phyloP scores from a whole-genome alignment of 129 eudicot genomes.

The Ambrosia artemisiifolia region DNA sequence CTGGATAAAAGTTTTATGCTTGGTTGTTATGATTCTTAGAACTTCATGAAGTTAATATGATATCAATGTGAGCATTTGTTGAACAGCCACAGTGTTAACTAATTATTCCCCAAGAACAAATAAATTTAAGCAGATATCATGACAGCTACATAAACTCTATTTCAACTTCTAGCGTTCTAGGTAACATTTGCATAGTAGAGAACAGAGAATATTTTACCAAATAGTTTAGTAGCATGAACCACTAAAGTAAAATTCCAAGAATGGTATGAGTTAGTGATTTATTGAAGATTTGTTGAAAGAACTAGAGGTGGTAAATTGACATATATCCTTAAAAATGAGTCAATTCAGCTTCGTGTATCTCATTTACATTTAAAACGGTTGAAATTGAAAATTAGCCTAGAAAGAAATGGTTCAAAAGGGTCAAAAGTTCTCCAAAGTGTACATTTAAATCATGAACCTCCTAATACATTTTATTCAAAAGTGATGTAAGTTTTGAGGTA shows the following conservation, averaged over 20 bases:
- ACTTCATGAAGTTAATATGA: not conserved
- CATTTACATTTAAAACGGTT: not conserved
- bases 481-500: not conserved
- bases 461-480: not conserved
- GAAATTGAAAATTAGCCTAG: not conserved
- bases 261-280: not conserved
- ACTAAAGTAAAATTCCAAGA: constrained; percentile 5
- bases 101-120: not conserved
- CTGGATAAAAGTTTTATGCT: not conserved
- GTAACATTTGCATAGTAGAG: not conserved
- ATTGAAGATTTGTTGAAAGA: not conserved
- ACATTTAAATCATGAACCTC: not conserved
- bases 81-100: not conserved
- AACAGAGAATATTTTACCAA: not conserved
- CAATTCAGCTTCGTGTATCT: not conserved
- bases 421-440: not conserved
- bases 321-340: not conserved
- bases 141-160: not conserved
- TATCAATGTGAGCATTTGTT: not conserved
- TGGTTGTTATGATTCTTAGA: constrained; percentile 9
- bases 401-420: not conserved
- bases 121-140: not conserved
- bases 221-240: not conserved
- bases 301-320: not conserved
- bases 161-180: constrained; percentile 1